A percentile compares a stretch with the other conserved stretches of the same genome.
These are phyloP conservation scores for Lasiosphaeriaceae sp. DNA, from an alignment of 495 filamentous ascomycete genomes.

Conservation along the genomic window DNA sequence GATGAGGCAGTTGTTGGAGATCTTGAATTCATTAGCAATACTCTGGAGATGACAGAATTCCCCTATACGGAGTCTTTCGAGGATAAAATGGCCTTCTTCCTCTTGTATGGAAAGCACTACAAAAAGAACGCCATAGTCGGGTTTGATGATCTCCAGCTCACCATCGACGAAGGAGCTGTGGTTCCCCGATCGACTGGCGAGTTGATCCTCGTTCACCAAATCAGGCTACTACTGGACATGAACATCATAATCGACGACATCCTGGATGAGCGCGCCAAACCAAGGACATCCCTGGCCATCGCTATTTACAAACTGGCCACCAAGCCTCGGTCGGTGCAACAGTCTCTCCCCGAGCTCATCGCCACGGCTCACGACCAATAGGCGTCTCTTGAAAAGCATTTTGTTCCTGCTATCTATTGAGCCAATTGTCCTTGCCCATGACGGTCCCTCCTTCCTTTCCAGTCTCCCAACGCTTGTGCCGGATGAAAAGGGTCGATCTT, in stretches of 20 bases:
- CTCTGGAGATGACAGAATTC: conserved; percentile 18
- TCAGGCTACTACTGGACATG: conserved; percentile 13
- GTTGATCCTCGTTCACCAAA: conserved; percentile 31
- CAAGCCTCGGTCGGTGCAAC: background rate
- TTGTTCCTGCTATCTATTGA: conserved; percentile 26
- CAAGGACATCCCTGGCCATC: background rate
- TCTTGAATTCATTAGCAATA: conserved; percentile 18
- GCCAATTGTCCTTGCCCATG: conserved; percentile 27
- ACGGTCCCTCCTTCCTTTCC: conserved; percentile 29
- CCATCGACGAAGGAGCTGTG: conserved; percentile 13
- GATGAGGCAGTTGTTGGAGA: conserved; percentile 17
- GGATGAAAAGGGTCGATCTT: conserved; percentile 30
- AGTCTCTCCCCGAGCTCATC: conserved; percentile 16
- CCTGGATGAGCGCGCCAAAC: conserved; percentile 18
- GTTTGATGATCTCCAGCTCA: conserved; percentile 6
- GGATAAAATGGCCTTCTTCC: conserved; percentile 23
- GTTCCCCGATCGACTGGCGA: conserved; percentile 29
- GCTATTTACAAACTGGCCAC: conserved; percentile 15
- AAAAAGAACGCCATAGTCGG: background rate
- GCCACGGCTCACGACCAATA: conserved; percentile 19
- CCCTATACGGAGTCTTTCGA: conserved; percentile 6
- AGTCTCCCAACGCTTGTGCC: conserved; percentile 31
- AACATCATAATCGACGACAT: conserved; percentile 34
- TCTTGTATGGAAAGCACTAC: conserved; percentile 17
- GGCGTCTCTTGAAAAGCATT: conserved; percentile 17